Conservation (phyloP, 1,139 yeast genomes). For the Lodderomyces elongisporus region DNA sequence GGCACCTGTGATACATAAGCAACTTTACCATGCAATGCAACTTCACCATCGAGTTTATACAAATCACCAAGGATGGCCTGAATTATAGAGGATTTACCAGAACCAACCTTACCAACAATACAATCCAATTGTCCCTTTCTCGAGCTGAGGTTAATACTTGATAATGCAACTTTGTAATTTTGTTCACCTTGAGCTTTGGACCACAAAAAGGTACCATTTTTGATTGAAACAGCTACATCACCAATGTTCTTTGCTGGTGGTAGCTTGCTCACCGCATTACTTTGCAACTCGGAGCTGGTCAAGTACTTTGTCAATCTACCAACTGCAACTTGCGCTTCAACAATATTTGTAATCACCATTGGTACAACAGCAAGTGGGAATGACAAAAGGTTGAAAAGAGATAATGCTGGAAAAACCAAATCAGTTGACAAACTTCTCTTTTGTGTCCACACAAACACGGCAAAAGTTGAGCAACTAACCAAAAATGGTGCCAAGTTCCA, state of each 20-base stretch:
- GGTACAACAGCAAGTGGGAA: slow-evolving; percentile 96
- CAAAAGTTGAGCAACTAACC: slow-evolving; percentile 90
- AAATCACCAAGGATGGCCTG: slow-evolving; percentile 85
- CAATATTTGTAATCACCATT: slow-evolving; percentile 76
- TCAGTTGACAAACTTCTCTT: slow-evolving; percentile 76
- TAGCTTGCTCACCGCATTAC: slow-evolving; percentile 62
- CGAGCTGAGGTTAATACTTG: slow-evolving; percentile 63
- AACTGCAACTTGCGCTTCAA: slow-evolving; percentile 89
- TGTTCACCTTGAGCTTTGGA: slow-evolving; percentile 62
- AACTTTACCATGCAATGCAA: slow-evolving; percentile 66
- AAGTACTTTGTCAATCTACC: slow-evolving; percentile 71
- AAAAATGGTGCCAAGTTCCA: slow-evolving; percentile 88
- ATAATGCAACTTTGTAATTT: slow-evolving; percentile 67
- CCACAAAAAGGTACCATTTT: slow-evolving; percentile 85
- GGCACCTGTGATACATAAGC: slow-evolving; percentile 91
- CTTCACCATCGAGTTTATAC: slow-evolving; percentile 72
- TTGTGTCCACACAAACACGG: slow-evolving; percentile 63
- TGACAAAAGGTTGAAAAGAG: slow-evolving; percentile 75
- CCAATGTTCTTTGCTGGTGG: slow-evolving; percentile 52
- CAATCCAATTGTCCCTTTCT: slow-evolving; percentile 80
- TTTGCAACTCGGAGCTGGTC: slow-evolving; percentile 73
- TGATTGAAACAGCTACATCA: slow-evolving; percentile 64
- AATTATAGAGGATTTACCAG: slow-evolving; percentile 85
- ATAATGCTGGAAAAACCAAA: slow-evolving; percentile 89
- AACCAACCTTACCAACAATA: slow-evolving; percentile 88